Percentiles rank a stretch among this genome's conserved stretches.
phyloP scores from a whole-genome alignment of 495 filamentous ascomycete genomes.

The Chaetomium fimeti region DNA sequence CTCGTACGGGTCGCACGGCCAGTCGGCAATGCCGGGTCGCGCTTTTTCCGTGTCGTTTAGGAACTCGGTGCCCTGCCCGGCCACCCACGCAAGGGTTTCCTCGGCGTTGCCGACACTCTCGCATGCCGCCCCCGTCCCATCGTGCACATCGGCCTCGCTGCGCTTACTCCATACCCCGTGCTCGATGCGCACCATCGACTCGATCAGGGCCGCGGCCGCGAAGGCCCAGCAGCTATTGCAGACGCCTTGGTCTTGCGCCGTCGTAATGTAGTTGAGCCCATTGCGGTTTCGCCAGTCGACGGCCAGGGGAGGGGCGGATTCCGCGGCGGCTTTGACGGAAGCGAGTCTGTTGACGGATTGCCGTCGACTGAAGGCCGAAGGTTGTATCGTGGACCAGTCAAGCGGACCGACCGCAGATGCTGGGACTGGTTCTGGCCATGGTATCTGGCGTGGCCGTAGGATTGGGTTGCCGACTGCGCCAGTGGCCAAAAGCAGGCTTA shows the following conservation, averaged over 20 bases:
- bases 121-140: constrained; percentile 22
- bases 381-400: constrained; percentile 15
- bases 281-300: constrained; percentile 28
- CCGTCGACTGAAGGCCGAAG: neutral
- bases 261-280: constrained; percentile 25
- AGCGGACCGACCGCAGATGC: constrained; percentile 18
- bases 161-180: constrained; percentile 29
- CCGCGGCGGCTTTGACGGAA: neutral
- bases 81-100: constrained; percentile 22
- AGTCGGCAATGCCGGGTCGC: constrained; percentile 21
- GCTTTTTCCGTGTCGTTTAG: neutral
- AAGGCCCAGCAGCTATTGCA: constrained; percentile 32
- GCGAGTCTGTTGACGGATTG: neutral
- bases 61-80: constrained; percentile 13
- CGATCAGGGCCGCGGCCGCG: constrained; percentile 24
- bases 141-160: constrained; percentile 29
- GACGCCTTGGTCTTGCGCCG: constrained; percentile 24
- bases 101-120: constrained; percentile 24
- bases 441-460: constrained; percentile 2
- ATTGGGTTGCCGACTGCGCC: neutral
- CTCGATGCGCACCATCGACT: constrained; percentile 28
- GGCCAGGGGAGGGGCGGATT: neutral
- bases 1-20: constrained; percentile 28
- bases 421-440: constrained; percentile 20
- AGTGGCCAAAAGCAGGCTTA: neutral